Percentiles rank a stretch among this genome's conserved stretches.
phyloP scores from a whole-genome alignment of 495 filamentous ascomycete genomes.

The Penicillium paxilli region DNA sequence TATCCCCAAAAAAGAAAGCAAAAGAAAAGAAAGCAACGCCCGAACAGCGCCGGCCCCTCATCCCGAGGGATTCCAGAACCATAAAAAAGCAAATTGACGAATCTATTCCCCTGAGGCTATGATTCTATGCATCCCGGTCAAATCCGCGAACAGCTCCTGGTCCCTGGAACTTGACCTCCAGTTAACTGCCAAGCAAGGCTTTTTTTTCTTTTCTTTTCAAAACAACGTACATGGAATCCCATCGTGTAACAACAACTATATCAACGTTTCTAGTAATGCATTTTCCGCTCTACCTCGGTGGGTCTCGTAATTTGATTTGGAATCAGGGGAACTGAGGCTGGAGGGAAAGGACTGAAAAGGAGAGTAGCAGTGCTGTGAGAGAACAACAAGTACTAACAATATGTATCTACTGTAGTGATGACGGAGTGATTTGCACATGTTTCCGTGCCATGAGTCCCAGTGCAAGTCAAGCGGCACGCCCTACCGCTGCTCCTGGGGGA shows the following conservation, averaged over 20 bases:
- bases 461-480: background rate
- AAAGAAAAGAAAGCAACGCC: constrained; percentile 1
- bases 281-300: background rate
- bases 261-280: background rate
- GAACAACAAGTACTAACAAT: too few relatives aligned
- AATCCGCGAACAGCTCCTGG: background rate
- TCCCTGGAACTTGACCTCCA: background rate
- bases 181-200: background rate
- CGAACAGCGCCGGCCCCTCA: background rate
- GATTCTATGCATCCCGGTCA: background rate
- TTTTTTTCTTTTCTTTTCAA: too few relatives aligned
- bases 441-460: background rate
- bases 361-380: background rate
- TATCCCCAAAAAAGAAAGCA: background rate
- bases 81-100: background rate
- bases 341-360: background rate
- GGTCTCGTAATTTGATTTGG: background rate
- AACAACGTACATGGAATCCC: background rate
- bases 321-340: background rate
- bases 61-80: constrained; percentile 1
- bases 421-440: too few relatives aligned
- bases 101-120: background rate
- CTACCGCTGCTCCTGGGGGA: background rate
- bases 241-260: constrained; percentile 1
- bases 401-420: too few relatives aligned